Evolutionary conservation across 2,329 filamentous ascomycete species (phyloP).

Genomic region (Curvularia sp.): DNA sequence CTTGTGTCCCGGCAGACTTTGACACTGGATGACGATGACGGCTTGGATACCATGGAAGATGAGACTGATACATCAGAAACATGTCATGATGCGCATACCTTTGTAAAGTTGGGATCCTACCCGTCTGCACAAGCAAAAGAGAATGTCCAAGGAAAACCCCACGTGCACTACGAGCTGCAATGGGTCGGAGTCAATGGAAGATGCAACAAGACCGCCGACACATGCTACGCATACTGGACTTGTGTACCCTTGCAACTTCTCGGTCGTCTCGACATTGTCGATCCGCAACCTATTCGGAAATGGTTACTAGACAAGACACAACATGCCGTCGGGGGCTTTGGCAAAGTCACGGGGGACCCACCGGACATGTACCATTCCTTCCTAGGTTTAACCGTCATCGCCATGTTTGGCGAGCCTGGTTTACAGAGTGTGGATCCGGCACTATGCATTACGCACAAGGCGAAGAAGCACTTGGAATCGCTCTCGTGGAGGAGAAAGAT

Average conservation of each 20-base stretch:
- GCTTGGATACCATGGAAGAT: constrained; percentile 47
- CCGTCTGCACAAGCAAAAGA: constrained; percentile 36
- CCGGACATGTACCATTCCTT: constrained; percentile 85
- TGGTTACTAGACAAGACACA: constrained; percentile 88
- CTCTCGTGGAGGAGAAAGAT: constrained; percentile 48
- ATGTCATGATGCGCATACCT: constrained; percentile 50
- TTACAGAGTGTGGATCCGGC: constrained; percentile 75
- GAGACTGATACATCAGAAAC: constrained; percentile 51
- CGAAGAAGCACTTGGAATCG: constrained; percentile 48
- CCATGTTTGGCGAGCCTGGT: constrained; percentile 72
- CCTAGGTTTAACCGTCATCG: constrained; percentile 81
- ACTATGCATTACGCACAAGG: constrained; percentile 74
- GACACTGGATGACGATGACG: constrained; percentile 53
- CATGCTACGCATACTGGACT: constrained; percentile 96
- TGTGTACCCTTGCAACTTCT: constrained; percentile 62
- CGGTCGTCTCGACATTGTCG: constrained; percentile 61
- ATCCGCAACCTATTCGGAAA: constrained; percentile 66
- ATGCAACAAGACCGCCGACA: constrained; percentile 89
- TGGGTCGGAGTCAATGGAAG: constrained; percentile 87
- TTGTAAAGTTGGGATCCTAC: constrained; percentile 43
- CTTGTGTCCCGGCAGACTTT: constrained; percentile 57
- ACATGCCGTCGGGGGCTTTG: constrained; percentile 70
- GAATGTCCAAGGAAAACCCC: constrained; percentile 61
- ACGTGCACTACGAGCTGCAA: constrained; percentile 62
- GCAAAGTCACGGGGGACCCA: constrained; percentile 55